Base-by-base conservation (phyloP, 768 basidiomycete species). In the Suillus hirtellus region DNA sequence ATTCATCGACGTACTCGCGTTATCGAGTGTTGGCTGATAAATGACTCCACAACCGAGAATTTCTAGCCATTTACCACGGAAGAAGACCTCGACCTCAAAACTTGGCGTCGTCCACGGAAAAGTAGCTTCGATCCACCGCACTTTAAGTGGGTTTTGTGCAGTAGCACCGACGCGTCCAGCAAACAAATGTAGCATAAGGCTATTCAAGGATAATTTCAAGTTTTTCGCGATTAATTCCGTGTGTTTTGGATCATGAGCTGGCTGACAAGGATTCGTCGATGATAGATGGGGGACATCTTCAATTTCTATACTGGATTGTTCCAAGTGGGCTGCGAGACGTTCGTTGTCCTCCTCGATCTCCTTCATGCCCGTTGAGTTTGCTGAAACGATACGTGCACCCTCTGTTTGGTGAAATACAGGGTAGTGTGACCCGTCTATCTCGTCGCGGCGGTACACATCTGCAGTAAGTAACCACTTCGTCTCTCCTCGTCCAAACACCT, bases 331-430 rank as follows among this genome's bases (percentile, higher is more conserved):
- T 37, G 81, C 78, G 38, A 97, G 81, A 46, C 79, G 77, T 44
- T 75, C 84, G 67, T 94, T 98, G 70, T 95, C 87, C 66, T 86
- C 85, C 59, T 86, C 80, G 21, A 96, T 81, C 61, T 87, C 82
- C 61, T 81, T 79, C 78, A 90, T 79, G 0, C 84, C 85, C 11
- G 78, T 70, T 46, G 81, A 70, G 65, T 89, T 80, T 27, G 85
- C 82, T 40, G 82, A 76, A 73, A 95, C 93, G 61, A 98, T 87
- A 38, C 87, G 80, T 14, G 95, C 94, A 37, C 96, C 97, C 73
- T 99, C 97, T 78, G 97, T 93, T 78, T 99, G 97, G 77, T 99
- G 97, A 73, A 99, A 99, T 43, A 97, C 93, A 6, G 97, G 97
- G 74, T 98, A 97, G 73, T 99, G 97, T 10, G 91, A 92, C 14